A percentile compares a stretch with the other conserved stretches of the same genome.
Evolutionary conservation across 306 rosid genomes (phyloP).

Genomic region (Sechiopsis laciniata): DNA sequence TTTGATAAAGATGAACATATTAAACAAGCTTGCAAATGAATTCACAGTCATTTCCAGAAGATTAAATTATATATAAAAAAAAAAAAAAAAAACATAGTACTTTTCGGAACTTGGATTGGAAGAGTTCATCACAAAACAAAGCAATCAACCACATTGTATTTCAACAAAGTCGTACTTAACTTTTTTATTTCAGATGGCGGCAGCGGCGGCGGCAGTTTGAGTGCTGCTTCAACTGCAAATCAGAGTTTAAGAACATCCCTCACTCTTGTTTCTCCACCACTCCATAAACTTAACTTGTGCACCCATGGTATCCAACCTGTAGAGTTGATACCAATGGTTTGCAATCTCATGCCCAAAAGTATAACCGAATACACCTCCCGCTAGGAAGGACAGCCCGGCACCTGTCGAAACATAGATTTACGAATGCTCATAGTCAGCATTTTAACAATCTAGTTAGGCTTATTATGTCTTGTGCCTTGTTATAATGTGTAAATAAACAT

Average conservation of each 20-base stretch:
- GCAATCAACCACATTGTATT: constrained; percentile 31
- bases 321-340: constrained; percentile 68
- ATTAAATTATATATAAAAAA: no score
- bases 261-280: constrained; percentile 68
- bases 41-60: neutral
- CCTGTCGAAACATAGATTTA: constrained; percentile 37
- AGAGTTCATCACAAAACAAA: constrained; percentile 14
- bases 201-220: neutral
- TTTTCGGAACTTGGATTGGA: constrained; percentile 1
- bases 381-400: constrained; percentile 61
- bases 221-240: constrained; percentile 22
- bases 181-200: constrained; percentile 31
- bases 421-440: neutral
- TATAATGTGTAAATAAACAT: neutral
- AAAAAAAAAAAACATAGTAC: neutral
- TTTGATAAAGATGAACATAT: neutral
- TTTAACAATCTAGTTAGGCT: neutral
- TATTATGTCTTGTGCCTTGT: neutral
- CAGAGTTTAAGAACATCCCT: constrained; percentile 32
- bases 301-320: constrained; percentile 68
- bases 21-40: neutral
- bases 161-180: constrained; percentile 26
- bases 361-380: constrained; percentile 67
- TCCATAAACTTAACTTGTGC: constrained; percentile 73
- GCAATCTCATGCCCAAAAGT: constrained; percentile 69